Conservation (phyloP, 176 grass and related monocot species). For the Cenchrus purpureus region DNA sequence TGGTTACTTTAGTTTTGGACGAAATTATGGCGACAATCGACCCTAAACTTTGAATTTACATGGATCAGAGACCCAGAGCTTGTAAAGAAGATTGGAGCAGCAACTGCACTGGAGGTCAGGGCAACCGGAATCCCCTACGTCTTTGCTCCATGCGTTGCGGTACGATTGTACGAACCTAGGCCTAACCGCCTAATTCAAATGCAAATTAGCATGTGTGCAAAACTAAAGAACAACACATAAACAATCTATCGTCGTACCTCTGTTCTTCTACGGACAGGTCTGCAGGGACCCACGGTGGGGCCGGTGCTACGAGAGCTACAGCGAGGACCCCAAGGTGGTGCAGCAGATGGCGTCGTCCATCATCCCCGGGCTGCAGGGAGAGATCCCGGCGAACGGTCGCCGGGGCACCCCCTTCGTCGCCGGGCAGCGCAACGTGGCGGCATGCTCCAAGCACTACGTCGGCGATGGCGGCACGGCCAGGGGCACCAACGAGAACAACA, state of each 20-base stretch:
- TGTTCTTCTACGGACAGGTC: slow-evolving; percentile 43
- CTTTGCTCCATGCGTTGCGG: slow-evolving; percentile 75
- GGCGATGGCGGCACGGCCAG: slow-evolving; percentile 70
- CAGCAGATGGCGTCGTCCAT: slow-evolving; percentile 66
- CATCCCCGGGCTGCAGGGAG: slow-evolving; percentile 26
- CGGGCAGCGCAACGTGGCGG: slow-evolving; percentile 51
- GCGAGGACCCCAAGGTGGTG: slow-evolving; percentile 68
- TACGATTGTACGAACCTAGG: not conserved
- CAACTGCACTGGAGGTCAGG: slow-evolving; percentile 41
- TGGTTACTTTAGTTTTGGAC: too few relatives aligned
- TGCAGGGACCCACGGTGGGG: slow-evolving; percentile 85
- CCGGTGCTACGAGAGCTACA: slow-evolving; percentile 83
- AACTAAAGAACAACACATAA: not conserved
- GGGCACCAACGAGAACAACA: slow-evolving; percentile 69
- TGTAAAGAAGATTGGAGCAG: slow-evolving; percentile 65
- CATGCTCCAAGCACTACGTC: slow-evolving; percentile 72
- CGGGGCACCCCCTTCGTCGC: slow-evolving; percentile 40
- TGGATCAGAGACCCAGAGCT: slow-evolving; percentile 60
- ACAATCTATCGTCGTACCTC: not conserved
- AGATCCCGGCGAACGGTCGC: slow-evolving; percentile 43
- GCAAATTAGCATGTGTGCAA: not conserved
- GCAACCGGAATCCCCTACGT: slow-evolving; percentile 58
- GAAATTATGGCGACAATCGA: too few relatives aligned
- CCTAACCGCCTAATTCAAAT: not conserved
- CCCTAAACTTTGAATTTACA: not conserved